Base-by-base conservation (phyloP, 257 asterid genomes). In the Thymus quinquecostatus region DNA sequence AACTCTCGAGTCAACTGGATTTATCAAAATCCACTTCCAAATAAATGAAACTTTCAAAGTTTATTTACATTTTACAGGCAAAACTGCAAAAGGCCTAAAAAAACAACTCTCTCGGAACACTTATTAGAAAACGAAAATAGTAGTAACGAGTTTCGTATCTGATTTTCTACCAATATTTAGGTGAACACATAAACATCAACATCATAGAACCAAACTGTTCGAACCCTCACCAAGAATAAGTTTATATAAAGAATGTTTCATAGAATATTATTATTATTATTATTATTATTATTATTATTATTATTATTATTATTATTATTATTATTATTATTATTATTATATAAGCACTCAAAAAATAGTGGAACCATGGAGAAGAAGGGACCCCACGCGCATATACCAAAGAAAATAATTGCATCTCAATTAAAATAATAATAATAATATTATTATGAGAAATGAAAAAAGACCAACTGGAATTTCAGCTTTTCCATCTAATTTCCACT, bases 301-400 rank as follows among this genome's bases (percentile, higher is more conserved):
- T 21, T 21, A 21, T 21, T 21, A 21, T 21, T 21, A 21, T 21
- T 21, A 21, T 21, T 21, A 21, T 21, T 21, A 21, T 21, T 21
- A 21, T 21, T 21, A 21, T 21, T 21, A 21, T 21, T 21, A 21
- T 21, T 21, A 51, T 56, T 21, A 62, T 44, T 32, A 29, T 2
- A 64, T 11, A 21, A 21, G 21, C 62, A 58, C 60, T 63, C 49
- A 50, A 10, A 10, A 9, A 59, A 54, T 3, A 4, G 68, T 28
- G 72, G 58, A 60, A 44, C 69, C 68, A 5, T 54, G 34, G 28
- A 8, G 48, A 53, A 5, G 38, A 49, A 0, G 65, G 71, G 69
- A 50, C 27, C 66, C 84, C 84, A 80, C 84, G 48, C 84, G 81
- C 73, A 61, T 70, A 13, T 43, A 47, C 58, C 73, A 74, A 71